These are phyloP conservation scores for Russula abietina DNA, from an alignment of 768 basidiomycete genomes.

Conservation along the genomic window DNA sequence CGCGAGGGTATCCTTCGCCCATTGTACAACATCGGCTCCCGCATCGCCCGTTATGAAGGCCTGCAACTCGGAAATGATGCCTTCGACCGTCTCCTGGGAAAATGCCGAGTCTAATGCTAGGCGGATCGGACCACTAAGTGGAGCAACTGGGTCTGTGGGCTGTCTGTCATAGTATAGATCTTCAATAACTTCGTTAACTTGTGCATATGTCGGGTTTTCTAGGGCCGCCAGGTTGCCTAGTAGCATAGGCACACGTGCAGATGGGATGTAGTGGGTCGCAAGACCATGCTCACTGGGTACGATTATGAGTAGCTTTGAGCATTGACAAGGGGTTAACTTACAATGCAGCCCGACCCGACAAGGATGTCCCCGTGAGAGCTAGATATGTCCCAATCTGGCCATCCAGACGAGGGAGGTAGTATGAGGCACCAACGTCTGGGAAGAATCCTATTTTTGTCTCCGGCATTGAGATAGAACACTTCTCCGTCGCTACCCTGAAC, in stretches of 20 bases:
- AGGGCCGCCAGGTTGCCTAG: conserved; percentile 58
- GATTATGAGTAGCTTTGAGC: background rate
- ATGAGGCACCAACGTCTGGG: conserved; percentile 91
- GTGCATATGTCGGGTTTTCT: conserved; percentile 43
- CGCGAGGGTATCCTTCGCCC: conserved; percentile 71
- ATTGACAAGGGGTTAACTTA: conserved; percentile 35
- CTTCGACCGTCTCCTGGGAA: conserved; percentile 58
- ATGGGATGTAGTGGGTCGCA: conserved; percentile 89
- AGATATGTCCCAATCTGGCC: conserved; percentile 94
- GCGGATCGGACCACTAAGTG: conserved; percentile 57
- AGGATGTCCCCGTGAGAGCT: conserved; percentile 66
- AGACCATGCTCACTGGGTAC: conserved; percentile 74
- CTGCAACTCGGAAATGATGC: conserved; percentile 55
- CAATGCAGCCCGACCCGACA: conserved; percentile 83
- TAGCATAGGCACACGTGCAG: conserved; percentile 64
- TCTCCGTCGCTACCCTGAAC: conserved; percentile 91
- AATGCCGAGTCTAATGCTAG: conserved; percentile 81
- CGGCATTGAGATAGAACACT: conserved; percentile 91
- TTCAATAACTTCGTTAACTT: conserved; percentile 65
- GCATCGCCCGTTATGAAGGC: conserved; percentile 36
- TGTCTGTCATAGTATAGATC: conserved; percentile 54
- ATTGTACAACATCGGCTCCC: conserved; percentile 48
- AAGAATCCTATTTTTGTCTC: conserved; percentile 89
- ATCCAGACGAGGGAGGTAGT: conserved; percentile 84
- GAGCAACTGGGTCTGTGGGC: conserved; percentile 45